phyloP scores from a whole-genome alignment of 306 rosid genomes.

The Dryas alaskensis region DNA sequence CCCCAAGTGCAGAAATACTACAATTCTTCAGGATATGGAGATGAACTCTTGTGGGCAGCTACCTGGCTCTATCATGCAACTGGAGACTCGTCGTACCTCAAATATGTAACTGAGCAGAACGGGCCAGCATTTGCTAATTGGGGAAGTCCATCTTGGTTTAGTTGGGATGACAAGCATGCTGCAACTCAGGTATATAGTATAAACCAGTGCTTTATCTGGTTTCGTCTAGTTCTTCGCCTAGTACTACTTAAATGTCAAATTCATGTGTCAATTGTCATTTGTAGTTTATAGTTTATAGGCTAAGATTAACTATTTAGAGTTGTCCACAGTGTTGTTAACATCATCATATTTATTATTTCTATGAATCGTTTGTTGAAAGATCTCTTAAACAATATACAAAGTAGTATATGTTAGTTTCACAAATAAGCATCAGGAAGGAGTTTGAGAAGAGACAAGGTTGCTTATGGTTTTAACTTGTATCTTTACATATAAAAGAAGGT shows the following conservation, averaged over 20 bases:
- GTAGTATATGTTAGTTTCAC: neutral
- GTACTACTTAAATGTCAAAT: neutral
- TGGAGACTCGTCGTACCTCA: slow-evolving; percentile 45
- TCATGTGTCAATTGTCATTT: neutral
- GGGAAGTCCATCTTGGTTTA: slow-evolving; percentile 62
- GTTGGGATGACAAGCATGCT: slow-evolving; percentile 80
- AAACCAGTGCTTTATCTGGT: neutral
- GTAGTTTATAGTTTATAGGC: slow-evolving; percentile 1
- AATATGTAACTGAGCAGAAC: slow-evolving; percentile 51
- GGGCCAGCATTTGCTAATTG: slow-evolving; percentile 40
- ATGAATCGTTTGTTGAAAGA: too few species aligned
- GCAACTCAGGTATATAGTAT: slow-evolving; percentile 48
- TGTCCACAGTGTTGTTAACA: neutral
- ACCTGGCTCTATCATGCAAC: slow-evolving; percentile 72
- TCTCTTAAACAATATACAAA: neutral
- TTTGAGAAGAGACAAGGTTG: too few species aligned
- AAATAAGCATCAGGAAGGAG: neutral
- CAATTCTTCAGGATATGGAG: slow-evolving; percentile 71
- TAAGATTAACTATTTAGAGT: neutral
- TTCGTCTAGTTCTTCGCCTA: neutral
- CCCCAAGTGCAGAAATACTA: slow-evolving; percentile 57
- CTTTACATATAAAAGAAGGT: too few species aligned
- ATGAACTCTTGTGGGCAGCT: slow-evolving; percentile 82
- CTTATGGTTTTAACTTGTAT: too few species aligned
- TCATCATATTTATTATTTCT: neutral